Base-by-base conservation (phyloP, 1,139 yeast genomes). In the Sugiyamaella xylanicola region DNA sequence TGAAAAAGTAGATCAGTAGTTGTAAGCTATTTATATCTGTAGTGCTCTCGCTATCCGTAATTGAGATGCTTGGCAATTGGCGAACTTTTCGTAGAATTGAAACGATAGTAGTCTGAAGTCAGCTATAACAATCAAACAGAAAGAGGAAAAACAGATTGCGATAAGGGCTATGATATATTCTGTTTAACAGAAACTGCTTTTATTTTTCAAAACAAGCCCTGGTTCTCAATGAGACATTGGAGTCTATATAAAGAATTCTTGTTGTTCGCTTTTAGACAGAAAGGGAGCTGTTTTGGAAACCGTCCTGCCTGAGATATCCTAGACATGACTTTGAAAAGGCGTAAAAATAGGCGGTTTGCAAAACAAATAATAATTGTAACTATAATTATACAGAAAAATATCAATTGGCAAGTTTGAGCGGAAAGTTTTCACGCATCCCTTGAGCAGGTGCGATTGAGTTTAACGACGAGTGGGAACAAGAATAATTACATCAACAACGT, bases 221-320 rank as follows among this genome's bases (percentile, higher is more conserved):
- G 13, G 20, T 22, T n/a, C 42, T 25, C 50, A 21, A 27, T 48
- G 52, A 48, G 52, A 48, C 52, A 39, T 48, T 48, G 52, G 20
- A 40, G 41, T 15, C 46, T 48, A 48, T 48, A 48, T 48, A 48
- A 41, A 25, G 40, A 27, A 29, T 48, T 27, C 40, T 22, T 27
- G 22, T 27, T 20, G 52, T 41, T 48, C 41, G 21, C 22, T 13
- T 39, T 3, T 37, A 35, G 8, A 36, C 8, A 17, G 13, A 16
- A 45, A 9, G 29, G 22, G 41, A 25, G 25, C 43, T 25, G 16
- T 19, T 46, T 17, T 22, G 41, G 27, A 36, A 37, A 46, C 32
- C 20, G 17, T 17, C 17, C 13, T 21, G 47, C 37, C 22, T 15
- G 50, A 17, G n/a, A 11, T 35, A 20, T 43, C 29, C 37, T 29